Conservation (phyloP, 2,329 filamentous ascomycete species). For the Cercospora sp. region DNA sequence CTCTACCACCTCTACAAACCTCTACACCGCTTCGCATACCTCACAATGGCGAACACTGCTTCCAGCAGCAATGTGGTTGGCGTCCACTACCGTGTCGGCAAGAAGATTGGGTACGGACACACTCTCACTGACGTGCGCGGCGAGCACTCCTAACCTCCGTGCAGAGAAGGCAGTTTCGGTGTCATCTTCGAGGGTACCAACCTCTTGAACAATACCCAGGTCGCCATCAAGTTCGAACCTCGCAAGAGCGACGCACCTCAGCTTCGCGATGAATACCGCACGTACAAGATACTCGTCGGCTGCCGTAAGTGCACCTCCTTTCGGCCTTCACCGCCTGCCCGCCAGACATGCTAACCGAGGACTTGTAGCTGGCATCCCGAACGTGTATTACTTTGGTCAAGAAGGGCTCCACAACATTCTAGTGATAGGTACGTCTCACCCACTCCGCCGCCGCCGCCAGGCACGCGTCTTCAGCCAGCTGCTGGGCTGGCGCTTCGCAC, state of each 20-base stretch:
- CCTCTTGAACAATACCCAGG: constrained; percentile 96
- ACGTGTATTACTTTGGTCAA: constrained; percentile 99
- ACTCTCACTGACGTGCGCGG: constrained; percentile 5
- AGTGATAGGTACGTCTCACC: constrained; percentile 60
- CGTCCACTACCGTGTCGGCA: constrained; percentile 97
- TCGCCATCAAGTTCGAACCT: constrained; percentile 99
- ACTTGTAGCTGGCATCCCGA: constrained; percentile 83
- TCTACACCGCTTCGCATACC: constrained; percentile 2
- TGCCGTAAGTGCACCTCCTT: constrained; percentile 72
- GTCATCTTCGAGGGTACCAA: constrained; percentile 99
- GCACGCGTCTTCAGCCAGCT: background rate
- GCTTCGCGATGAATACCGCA: constrained; percentile 95
- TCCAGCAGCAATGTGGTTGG: constrained; percentile 84
- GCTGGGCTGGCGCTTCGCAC: constrained; percentile 10
- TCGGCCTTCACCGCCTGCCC: constrained; percentile 6
- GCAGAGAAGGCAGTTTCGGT: constrained; percentile 84
- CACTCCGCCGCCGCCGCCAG: background rate
- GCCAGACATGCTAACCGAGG: constrained; percentile 10
- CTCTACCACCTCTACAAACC: background rate
- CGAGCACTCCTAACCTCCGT: constrained; percentile 19
- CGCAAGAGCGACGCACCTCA: constrained; percentile 98
- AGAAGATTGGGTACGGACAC: constrained; percentile 75
- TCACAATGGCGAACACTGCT: constrained; percentile 15
- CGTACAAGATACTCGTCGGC: constrained; percentile 98
- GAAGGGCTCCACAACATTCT: constrained; percentile 98